Percentiles rank a stretch among this genome's conserved stretches.
These are phyloP conservation scores for Dianthus caryophyllus DNA, from an alignment of 148 eudicot species.

Conservation along the genomic window DNA sequence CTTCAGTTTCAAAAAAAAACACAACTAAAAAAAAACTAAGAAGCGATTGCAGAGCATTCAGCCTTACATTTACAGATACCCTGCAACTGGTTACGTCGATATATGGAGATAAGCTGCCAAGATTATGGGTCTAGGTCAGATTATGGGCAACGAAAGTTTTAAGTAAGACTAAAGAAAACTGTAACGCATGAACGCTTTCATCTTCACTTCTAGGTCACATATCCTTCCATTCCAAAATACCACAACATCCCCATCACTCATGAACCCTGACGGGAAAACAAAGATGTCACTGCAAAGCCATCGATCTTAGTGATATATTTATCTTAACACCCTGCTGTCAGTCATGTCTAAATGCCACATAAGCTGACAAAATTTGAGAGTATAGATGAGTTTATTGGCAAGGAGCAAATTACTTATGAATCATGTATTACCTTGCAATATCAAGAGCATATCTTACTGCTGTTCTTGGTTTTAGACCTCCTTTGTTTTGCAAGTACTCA, in stretches of 20 bases:
- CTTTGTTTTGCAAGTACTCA: slow-evolving; percentile 53
- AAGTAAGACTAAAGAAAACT: background rate
- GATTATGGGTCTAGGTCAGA: background rate
- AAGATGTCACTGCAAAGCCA: background rate
- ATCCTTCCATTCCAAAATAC: background rate
- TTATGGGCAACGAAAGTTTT: background rate
- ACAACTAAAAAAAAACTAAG: background rate
- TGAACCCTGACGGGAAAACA: background rate
- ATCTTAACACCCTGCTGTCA: background rate
- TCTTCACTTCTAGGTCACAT: background rate
- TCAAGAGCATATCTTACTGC: slow-evolving; percentile 86
- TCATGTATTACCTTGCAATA: slow-evolving; percentile 61
- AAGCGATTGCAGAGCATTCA: background rate
- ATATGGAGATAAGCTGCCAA: background rate
- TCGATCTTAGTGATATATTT: background rate
- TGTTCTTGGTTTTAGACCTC: slow-evolving; percentile 55
- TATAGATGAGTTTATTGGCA: background rate
- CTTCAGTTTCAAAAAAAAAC: background rate
- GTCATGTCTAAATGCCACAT: background rate
- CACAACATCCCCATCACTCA: background rate
- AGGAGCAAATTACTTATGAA: background rate
- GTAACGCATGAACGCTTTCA: background rate
- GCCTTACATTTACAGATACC: background rate
- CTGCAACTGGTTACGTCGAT: background rate
- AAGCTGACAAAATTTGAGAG: background rate